Evolutionary conservation across 768 basidiomycete genomes (phyloP).

Genomic region (Lentinula raphanica): DNA sequence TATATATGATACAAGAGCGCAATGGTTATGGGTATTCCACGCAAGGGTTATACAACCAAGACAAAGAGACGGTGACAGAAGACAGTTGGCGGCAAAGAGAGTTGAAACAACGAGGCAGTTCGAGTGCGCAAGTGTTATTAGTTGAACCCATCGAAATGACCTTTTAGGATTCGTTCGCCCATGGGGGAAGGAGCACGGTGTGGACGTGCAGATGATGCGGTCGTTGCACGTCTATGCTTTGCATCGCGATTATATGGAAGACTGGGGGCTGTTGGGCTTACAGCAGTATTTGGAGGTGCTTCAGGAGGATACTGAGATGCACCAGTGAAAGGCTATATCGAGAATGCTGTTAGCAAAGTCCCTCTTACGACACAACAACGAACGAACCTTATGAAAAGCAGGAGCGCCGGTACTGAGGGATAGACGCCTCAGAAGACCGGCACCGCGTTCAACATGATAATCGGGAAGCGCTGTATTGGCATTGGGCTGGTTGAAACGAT

Average conservation of each 20-base stretch:
- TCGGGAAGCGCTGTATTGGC: constrained; percentile 36
- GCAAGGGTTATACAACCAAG: background rate
- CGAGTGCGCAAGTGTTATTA: constrained; percentile 32
- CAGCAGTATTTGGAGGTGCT: constrained; percentile 50
- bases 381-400: constrained; percentile 49
- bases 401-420: constrained; percentile 51
- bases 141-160: constrained; percentile 88
- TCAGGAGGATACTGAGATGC: constrained; percentile 23
- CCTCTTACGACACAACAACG: background rate
- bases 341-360: constrained; percentile 11
- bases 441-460: constrained; percentile 56
- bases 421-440: constrained; percentile 68
- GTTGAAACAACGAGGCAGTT: constrained; percentile 1
- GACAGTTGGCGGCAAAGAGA: constrained; percentile 5
- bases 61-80: constrained; percentile 16
- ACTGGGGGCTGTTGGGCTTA: constrained; percentile 30
- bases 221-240: constrained; percentile 55
- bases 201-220: constrained; percentile 45
- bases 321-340: constrained; percentile 22
- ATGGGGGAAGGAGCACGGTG: constrained; percentile 79
- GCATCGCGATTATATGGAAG: constrained; percentile 25
- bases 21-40: constrained; percentile 36
- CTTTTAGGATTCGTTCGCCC: constrained; percentile 88
- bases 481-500: constrained; percentile 47
- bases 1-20: constrained; percentile 8